Conservation (phyloP, 768 basidiomycete genomes). For the Mycena latifolia region DNA sequence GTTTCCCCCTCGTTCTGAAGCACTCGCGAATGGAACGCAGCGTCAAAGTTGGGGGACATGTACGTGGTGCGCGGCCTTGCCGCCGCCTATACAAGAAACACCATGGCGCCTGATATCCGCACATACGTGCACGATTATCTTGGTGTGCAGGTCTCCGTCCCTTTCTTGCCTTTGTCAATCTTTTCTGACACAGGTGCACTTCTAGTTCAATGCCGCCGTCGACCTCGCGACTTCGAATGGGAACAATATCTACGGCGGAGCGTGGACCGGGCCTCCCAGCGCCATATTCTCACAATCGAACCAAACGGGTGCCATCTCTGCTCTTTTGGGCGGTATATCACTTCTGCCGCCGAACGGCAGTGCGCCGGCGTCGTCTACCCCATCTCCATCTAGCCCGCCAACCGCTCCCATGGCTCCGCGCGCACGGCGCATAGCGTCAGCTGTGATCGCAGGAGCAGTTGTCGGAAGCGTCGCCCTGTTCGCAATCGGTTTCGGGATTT, state of each 20-base stretch:
- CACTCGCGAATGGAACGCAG: no score
- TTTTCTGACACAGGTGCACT: no score
- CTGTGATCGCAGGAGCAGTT: background rate
- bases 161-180: no score
- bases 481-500: background rate
- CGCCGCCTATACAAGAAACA: background rate
- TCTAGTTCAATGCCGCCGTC: conserved; percentile 19
- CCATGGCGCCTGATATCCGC: background rate
- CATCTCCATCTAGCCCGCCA: no score
- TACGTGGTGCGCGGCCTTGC: background rate
- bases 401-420: no score
- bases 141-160: conserved; percentile 4
- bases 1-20: no score
- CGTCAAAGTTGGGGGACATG: background rate
- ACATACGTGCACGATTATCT: background rate
- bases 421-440: no score
- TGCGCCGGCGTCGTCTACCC: background rate
- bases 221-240: conserved; percentile 1
- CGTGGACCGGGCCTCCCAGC: conserved; percentile 20
- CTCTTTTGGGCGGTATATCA: background rate
- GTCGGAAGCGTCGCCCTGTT: background rate
- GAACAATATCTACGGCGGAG: background rate
- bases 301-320: conserved; percentile 6
- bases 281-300: background rate
- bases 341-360: background rate